Evolutionary conservation across 2,329 filamentous ascomycete species (phyloP).

Genomic region (Fusarium sp.): DNA sequence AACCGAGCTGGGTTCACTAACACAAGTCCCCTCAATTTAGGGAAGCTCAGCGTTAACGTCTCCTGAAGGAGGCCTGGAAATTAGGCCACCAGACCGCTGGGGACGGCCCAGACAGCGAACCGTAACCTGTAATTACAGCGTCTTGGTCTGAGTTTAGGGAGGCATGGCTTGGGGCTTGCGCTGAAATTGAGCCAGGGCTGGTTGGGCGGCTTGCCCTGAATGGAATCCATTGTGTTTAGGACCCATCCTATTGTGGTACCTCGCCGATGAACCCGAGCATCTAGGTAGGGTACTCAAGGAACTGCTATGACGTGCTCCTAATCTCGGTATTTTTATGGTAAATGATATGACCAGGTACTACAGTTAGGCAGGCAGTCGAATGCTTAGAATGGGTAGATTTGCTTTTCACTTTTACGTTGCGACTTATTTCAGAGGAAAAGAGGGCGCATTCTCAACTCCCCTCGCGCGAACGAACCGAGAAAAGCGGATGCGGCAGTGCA

Average conservation of each 20-base stretch:
- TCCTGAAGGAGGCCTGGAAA: conserved; percentile 18
- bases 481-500: conserved; percentile 39
- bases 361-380: not conserved
- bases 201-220: conserved; percentile 36
- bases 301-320: conserved; percentile 16
- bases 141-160: not conserved
- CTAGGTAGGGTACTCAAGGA: conserved; percentile 16
- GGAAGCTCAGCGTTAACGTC: conserved; percentile 17
- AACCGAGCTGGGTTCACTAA: conserved; percentile 46
- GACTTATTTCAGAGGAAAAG: conserved; percentile 25
- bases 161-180: conserved; percentile 5
- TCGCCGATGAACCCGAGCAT: conserved; percentile 28
- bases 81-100: conserved; percentile 8
- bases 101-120: not conserved
- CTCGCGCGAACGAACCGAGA: conserved; percentile 30
- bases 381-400: conserved; percentile 6
- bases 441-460: conserved; percentile 34
- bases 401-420: not conserved
- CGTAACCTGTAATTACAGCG: conserved; percentile 23
- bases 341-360: conserved; percentile 2
- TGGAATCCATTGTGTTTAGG: conserved; percentile 23
- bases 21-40: conserved; percentile 30
- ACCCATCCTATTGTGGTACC: conserved; percentile 31
- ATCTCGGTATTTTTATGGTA: conserved; percentile 14
- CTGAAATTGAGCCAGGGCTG: conserved; percentile 38